Percentiles rank a stretch among this genome's conserved stretches.
phyloP scores from a whole-genome alignment of 2,329 filamentous ascomycete species.

The Penicillium digitatum region DNA sequence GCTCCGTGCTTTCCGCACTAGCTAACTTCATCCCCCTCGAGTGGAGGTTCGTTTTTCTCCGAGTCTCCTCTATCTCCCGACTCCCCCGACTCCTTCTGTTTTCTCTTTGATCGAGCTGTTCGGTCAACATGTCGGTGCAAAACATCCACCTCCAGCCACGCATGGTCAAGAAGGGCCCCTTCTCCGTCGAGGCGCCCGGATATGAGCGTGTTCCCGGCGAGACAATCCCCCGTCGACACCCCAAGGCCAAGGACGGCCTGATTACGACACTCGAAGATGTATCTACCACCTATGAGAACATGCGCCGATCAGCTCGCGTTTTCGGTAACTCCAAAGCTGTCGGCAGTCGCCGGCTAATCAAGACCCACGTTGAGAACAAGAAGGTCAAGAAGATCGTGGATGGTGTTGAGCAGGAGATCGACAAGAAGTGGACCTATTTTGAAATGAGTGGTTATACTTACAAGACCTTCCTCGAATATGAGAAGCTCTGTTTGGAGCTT shows the following conservation, averaged over 20 bases:
- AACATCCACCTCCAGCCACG: constrained; percentile 40
- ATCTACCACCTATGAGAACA: constrained; percentile 73
- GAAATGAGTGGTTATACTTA: constrained; percentile 76
- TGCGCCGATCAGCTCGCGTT: constrained; percentile 63
- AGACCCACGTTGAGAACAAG: constrained; percentile 77
- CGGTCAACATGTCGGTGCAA: constrained; percentile 32
- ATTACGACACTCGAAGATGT: constrained; percentile 64
- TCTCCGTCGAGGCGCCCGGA: constrained; percentile 68
- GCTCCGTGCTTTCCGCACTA: not conserved
- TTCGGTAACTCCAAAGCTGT: constrained; percentile 63
- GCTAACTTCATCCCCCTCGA: constrained; percentile 5
- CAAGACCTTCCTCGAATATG: constrained; percentile 75
- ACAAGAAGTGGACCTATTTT: constrained; percentile 89
- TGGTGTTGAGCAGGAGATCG: constrained; percentile 71
- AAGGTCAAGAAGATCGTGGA: constrained; percentile 86
- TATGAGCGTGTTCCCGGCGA: constrained; percentile 69
- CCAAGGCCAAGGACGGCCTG: constrained; percentile 66
- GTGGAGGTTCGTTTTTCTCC: constrained; percentile 14
- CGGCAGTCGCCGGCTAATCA: constrained; percentile 68
- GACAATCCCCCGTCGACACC: constrained; percentile 75
- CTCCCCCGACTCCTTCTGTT: not conserved
- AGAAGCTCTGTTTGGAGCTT: constrained; percentile 63
- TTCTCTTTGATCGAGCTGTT: constrained; percentile 10
- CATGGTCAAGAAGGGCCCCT: constrained; percentile 66
- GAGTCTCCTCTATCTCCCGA: constrained; percentile 1